Conservation (phyloP, 2,329 filamentous ascomycete species). For the Tolypocladium ovalisporum region DNA sequence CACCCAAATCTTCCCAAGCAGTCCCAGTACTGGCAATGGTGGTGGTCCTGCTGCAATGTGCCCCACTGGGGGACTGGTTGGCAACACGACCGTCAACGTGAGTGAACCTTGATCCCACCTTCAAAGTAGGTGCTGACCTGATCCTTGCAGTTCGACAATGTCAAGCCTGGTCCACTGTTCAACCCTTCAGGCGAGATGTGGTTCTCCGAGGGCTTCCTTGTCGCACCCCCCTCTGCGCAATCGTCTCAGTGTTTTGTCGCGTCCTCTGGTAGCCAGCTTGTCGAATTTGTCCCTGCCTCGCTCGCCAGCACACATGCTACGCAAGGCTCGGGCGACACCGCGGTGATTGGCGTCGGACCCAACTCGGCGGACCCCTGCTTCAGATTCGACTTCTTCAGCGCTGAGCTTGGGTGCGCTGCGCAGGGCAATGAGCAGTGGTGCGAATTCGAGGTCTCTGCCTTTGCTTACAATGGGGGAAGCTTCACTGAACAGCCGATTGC, state of each 20-base stretch:
- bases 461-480: constrained; percentile 21
- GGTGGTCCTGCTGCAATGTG: constrained; percentile 13
- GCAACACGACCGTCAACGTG: constrained; percentile 27
- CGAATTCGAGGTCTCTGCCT: constrained; percentile 30
- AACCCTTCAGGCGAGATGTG: constrained; percentile 28
- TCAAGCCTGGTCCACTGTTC: constrained; percentile 24
- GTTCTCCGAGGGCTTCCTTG: constrained; percentile 30
- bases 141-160: constrained; percentile 23
- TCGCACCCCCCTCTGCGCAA: constrained; percentile 22
- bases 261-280: constrained; percentile 27
- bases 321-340: constrained; percentile 19
- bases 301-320: constrained; percentile 13
- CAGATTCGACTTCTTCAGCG: constrained; percentile 27
- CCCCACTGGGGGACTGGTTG: constrained; percentile 18
- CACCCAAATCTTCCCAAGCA: background rate
- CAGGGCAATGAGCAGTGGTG: constrained; percentile 24
- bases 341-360: constrained; percentile 28
- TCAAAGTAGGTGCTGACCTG: constrained; percentile 3
- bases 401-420: constrained; percentile 27
- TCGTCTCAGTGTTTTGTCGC: constrained; percentile 21
- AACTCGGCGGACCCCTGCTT: constrained; percentile 25
- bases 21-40: constrained; percentile 1
- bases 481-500: constrained; percentile 23
- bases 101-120: constrained; percentile 7
- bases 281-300: constrained; percentile 27